Percentiles rank a stretch among this genome's conserved stretches.
These are phyloP conservation scores for Bolboschoenoplectus hybrid DNA, from an alignment of 202 grass and related monocot species.

Conservation along the genomic window DNA sequence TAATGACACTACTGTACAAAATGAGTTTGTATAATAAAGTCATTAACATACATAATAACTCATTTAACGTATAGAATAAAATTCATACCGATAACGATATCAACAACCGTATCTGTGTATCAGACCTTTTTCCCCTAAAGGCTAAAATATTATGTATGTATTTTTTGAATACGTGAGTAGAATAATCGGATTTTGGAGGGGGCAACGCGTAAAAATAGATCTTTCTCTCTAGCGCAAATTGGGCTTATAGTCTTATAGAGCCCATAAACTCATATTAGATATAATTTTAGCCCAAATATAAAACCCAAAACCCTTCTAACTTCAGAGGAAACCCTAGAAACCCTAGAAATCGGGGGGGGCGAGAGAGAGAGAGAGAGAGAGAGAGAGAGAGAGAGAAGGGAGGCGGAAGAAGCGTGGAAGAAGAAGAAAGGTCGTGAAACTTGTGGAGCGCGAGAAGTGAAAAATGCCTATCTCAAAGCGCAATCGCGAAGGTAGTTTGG, in stretches of 20 bases:
- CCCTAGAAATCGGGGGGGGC: neutral
- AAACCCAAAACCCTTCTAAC: constrained; percentile 25
- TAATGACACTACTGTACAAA: too few relatives aligned
- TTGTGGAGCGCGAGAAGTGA: neutral
- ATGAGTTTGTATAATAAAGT: too few relatives aligned
- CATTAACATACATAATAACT: too few relatives aligned
- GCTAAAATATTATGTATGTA: too few relatives aligned
- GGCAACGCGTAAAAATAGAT: neutral
- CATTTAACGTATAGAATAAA: too few relatives aligned
- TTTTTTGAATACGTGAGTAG: neutral
- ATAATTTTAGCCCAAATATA: neutral
- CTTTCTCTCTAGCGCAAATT: neutral
- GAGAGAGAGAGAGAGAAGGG: neutral
- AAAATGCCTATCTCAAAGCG: constrained; percentile 84
- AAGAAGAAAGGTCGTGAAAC: neutral
- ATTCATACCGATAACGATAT: too few relatives aligned
- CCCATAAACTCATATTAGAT: neutral
- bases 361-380: neutral
- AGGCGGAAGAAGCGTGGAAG: neutral
- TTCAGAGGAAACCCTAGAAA: constrained; percentile 23
- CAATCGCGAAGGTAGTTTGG: constrained; percentile 54
- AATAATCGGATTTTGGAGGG: neutral
- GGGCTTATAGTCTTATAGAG: neutral
- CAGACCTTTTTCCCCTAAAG: too few relatives aligned
- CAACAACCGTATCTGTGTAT: too few relatives aligned